These are phyloP conservation scores for Inosperma sp. DNA, from an alignment of 768 basidiomycete species.

Conservation along the genomic window DNA sequence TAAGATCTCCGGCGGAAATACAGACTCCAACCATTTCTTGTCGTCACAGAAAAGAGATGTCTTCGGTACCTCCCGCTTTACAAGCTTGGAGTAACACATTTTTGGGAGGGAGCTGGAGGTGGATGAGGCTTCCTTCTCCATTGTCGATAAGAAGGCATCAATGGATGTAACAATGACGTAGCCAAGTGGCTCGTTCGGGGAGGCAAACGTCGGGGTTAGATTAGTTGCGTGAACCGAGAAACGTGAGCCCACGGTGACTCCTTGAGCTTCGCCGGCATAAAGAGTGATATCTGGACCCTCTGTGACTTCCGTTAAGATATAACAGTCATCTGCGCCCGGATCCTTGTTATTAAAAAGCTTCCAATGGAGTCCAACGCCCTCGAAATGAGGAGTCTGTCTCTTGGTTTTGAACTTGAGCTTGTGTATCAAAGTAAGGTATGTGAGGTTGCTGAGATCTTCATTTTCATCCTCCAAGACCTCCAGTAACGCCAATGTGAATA, in stretches of 20 bases:
- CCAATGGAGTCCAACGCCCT: constrained; percentile 30
- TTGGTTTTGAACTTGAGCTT: constrained; percentile 26
- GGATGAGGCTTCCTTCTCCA: constrained; percentile 8
- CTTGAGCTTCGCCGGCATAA: constrained; percentile 31
- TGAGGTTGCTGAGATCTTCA: constrained; percentile 22
- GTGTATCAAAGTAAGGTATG: constrained; percentile 33
- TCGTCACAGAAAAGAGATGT: constrained; percentile 25
- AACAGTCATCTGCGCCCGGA: constrained; percentile 25
- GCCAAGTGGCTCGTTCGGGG: constrained; percentile 22
- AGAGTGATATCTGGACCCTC: constrained; percentile 16
- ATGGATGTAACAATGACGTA: constrained; percentile 21
- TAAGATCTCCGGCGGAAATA: constrained; percentile 17
- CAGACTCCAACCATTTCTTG: constrained; percentile 22
- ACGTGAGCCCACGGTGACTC: constrained; percentile 26
- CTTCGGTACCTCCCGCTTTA: constrained; percentile 13
- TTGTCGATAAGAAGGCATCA: constrained; percentile 18
- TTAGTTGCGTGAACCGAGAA: constrained; percentile 25
- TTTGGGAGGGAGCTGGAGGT: constrained; percentile 12
- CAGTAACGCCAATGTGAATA: constrained; percentile 32
- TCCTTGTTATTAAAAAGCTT: constrained; percentile 30
- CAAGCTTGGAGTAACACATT: constrained; percentile 26
- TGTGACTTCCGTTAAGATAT: constrained; percentile 22
- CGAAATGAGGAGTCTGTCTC: constrained; percentile 37
- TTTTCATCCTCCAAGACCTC: constrained; percentile 22
- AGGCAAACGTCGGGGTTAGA: constrained; percentile 16